Conservation (phyloP, 2,329 filamentous ascomycete genomes). For the Paraphoma chrysanthemicola region DNA sequence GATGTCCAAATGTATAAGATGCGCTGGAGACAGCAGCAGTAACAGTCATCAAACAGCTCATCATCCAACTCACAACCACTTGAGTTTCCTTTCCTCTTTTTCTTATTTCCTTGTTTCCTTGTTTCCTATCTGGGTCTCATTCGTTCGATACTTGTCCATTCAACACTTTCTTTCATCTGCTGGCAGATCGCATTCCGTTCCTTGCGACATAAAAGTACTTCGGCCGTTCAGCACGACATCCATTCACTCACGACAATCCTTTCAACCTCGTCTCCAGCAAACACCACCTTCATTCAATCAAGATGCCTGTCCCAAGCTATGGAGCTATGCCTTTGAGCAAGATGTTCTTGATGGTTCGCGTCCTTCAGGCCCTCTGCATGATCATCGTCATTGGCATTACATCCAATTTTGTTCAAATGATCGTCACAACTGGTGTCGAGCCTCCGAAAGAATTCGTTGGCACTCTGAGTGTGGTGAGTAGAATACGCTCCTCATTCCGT, state of each 20-base stretch:
- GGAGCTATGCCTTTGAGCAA: constrained; percentile 73
- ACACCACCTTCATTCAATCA: constrained; percentile 33
- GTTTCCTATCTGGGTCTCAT: constrained; percentile 38
- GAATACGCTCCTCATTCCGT: neutral
- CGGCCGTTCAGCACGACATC: constrained; percentile 26
- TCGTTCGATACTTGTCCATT: constrained; percentile 12
- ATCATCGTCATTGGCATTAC: constrained; percentile 80
- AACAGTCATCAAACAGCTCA: constrained; percentile 42
- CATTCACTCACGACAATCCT: constrained; percentile 24
- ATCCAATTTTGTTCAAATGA: constrained; percentile 81
- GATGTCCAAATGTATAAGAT: constrained; percentile 36
- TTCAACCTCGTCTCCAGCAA: constrained; percentile 7
- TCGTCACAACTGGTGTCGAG: constrained; percentile 69
- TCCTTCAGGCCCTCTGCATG: constrained; percentile 74
- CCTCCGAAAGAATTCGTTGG: constrained; percentile 78
- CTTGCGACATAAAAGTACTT: constrained; percentile 32
- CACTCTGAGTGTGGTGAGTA: constrained; percentile 78
- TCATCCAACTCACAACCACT: constrained; percentile 39
- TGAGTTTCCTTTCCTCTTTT: constrained; percentile 42
- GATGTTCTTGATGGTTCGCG: constrained; percentile 77
- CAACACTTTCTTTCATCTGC: constrained; percentile 41
- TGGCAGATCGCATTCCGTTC: constrained; percentile 45
- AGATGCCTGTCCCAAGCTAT: constrained; percentile 65
- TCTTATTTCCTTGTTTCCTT: constrained; percentile 43
- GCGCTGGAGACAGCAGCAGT: constrained; percentile 19